These are phyloP conservation scores for Gentiana macrophylla DNA, from an alignment of 257 asterid genomes.

Conservation along the genomic window DNA sequence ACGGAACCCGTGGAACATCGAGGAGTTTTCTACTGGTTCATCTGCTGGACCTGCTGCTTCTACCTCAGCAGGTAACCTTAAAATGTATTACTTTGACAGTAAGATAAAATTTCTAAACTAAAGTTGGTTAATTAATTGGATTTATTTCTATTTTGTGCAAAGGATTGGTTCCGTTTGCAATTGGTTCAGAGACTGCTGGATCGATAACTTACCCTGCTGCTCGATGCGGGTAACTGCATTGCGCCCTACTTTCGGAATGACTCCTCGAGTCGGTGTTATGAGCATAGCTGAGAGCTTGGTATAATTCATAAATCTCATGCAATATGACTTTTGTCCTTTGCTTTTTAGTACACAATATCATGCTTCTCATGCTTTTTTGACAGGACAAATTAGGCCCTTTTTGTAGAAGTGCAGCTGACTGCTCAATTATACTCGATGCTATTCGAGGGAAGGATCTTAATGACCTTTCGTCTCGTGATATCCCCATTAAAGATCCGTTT, in stretches of 20 bases:
- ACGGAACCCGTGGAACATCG: conserved; percentile 94
- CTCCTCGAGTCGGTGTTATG: conserved; percentile 84
- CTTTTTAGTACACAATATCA: conserved; percentile 1
- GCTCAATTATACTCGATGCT: conserved; percentile 56
- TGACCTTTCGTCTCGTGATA: conserved; percentile 67
- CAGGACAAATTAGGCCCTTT: conserved; percentile 95
- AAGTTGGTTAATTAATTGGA: neutral
- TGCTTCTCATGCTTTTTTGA: neutral
- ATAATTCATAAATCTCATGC: conserved; percentile 7
- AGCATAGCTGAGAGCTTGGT: conserved; percentile 98
- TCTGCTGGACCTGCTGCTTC: conserved; percentile 92
- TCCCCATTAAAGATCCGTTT: conserved; percentile 64
- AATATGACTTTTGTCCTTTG: neutral
- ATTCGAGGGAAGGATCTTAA: conserved; percentile 77
- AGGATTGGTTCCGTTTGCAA: conserved; percentile 88
- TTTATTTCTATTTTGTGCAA: neutral
- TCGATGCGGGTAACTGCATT: conserved; percentile 93
- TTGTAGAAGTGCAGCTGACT: conserved; percentile 80
- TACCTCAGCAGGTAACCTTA: conserved; percentile 67
- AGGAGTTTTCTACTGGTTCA: conserved; percentile 90
- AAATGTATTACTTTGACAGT: neutral
- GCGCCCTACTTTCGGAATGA: conserved; percentile 82
- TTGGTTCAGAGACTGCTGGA: conserved; percentile 95
- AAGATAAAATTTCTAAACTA: conserved; percentile 1
- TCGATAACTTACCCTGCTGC: conserved; percentile 91